phyloP scores from a whole-genome alignment of 2,329 filamentous ascomycete species.

The Fusarium scirpi region DNA sequence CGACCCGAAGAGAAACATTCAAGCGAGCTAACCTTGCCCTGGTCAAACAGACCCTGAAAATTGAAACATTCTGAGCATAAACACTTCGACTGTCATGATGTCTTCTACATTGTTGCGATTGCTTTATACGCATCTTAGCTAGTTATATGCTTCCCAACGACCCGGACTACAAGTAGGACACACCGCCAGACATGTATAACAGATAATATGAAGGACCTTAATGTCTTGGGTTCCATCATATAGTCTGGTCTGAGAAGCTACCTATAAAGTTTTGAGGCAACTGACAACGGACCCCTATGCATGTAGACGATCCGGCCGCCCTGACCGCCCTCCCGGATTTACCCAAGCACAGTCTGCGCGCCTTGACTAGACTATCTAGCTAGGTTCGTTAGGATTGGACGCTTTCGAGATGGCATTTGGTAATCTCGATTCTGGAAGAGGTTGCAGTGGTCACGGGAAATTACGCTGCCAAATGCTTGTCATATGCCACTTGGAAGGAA shows the following conservation, averaged over 20 bases:
- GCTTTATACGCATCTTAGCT: background rate
- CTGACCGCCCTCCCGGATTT: conserved; percentile 43
- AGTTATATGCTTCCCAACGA: too few species aligned
- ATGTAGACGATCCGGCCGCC: conserved; percentile 32
- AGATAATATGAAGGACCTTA: background rate
- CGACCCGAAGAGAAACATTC: conserved; percentile 10
- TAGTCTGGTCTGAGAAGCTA: background rate
- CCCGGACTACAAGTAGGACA: background rate
- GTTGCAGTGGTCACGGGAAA: conserved; percentile 24
- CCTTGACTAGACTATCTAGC: background rate
- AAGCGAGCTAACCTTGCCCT: conserved; percentile 13
- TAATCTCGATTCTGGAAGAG: conserved; percentile 4
- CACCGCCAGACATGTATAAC: background rate
- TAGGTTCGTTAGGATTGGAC: background rate
- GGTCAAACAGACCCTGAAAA: background rate
- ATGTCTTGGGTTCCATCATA: background rate
- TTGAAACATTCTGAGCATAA: background rate
- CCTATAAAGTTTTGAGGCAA: background rate
- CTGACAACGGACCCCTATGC: conserved; percentile 23
- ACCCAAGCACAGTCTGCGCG: conserved; percentile 18
- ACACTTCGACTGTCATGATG: background rate
- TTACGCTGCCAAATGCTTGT: conserved; percentile 16
- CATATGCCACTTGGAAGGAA: conserved; percentile 2
- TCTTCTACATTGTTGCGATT: background rate
- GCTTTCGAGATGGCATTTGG: background rate